phyloP scores from a whole-genome alignment of 345 rosid species.

The Jatropha curcas region DNA sequence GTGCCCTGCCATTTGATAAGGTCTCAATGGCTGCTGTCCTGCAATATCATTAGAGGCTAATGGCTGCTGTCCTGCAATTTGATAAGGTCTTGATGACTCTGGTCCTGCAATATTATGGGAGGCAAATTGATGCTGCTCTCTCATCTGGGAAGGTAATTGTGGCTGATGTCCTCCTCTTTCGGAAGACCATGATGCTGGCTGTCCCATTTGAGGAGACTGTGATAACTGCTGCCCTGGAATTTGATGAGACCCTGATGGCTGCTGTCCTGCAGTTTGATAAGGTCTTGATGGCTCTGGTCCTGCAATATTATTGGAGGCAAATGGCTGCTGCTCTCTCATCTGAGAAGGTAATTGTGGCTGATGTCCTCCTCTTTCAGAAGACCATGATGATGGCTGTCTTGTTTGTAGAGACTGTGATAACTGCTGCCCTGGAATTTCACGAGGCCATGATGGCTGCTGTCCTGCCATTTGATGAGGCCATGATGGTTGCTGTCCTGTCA shows the following conservation, averaged over 20 bases:
- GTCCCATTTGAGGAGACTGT: slow-evolving; percentile 20
- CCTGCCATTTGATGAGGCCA: background rate
- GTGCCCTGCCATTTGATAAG: slow-evolving; percentile 1
- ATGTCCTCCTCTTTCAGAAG: background rate
- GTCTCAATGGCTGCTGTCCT: background rate
- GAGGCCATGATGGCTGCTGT: slow-evolving; percentile 8
- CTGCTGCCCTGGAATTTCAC: slow-evolving; percentile 23
- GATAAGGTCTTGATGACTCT: background rate
- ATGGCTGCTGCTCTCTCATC: background rate
- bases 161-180: slow-evolving; percentile 2
- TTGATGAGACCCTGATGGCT: slow-evolving; percentile 24
- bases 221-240: slow-evolving; percentile 15
- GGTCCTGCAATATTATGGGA: too few species aligned
- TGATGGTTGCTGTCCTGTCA: slow-evolving; percentile 25
- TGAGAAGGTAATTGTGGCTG: background rate
- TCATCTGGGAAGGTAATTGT: background rate
- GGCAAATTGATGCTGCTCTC: background rate
- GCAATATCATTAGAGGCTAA: background rate
- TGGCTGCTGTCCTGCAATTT: slow-evolving; percentile 18
- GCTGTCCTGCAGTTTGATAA: slow-evolving; percentile 19
- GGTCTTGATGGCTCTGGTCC: too few species aligned
- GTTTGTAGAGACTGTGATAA: slow-evolving; percentile 18
- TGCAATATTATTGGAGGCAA: background rate
- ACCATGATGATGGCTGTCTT: slow-evolving; percentile 14
- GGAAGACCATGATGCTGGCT: slow-evolving; percentile 14